A percentile compares a stretch with the other conserved stretches of the same genome.
Evolutionary conservation across 2,329 filamentous ascomycete species (phyloP).

Genomic region (Metarhizium humberi): DNA sequence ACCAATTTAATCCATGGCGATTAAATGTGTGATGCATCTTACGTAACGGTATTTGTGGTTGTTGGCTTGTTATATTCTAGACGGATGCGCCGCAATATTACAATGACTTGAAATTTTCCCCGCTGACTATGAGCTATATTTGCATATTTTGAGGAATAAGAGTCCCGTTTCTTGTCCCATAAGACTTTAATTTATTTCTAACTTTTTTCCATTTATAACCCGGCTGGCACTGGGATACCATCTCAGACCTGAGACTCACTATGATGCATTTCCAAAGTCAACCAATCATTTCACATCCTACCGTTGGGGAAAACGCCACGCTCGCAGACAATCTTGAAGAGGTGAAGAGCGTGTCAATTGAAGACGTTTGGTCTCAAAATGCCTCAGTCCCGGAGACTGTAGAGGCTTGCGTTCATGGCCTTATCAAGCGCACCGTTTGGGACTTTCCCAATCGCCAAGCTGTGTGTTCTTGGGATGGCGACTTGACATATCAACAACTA

Average conservation of each 20-base stretch:
- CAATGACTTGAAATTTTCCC: too few relatives aligned
- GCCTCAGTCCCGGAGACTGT: background rate
- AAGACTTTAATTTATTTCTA: too few relatives aligned
- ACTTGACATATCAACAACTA: constrained; percentile 5
- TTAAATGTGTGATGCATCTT: too few relatives aligned
- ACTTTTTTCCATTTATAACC: too few relatives aligned
- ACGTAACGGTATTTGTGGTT: too few relatives aligned
- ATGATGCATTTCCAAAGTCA: background rate
- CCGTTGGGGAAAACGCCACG: background rate
- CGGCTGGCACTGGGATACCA: background rate
- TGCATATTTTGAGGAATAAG: too few relatives aligned
- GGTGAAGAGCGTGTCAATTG: background rate
- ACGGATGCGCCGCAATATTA: too few relatives aligned
- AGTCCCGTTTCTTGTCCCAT: too few relatives aligned
- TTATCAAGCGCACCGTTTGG: constrained; percentile 3
- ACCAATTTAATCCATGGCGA: too few relatives aligned
- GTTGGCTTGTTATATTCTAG: too few relatives aligned
- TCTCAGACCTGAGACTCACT: background rate
- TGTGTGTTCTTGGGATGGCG: constrained; percentile 5
- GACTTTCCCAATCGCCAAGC: background rate
- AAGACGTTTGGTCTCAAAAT: background rate
- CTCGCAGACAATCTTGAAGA: background rate
- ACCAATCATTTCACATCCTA: background rate
- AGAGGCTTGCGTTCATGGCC: constrained; percentile 4
- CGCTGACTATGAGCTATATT: too few relatives aligned